Conservation (phyloP, 495 filamentous ascomycete genomes). For the Hapsidospora chrysogenum region DNA sequence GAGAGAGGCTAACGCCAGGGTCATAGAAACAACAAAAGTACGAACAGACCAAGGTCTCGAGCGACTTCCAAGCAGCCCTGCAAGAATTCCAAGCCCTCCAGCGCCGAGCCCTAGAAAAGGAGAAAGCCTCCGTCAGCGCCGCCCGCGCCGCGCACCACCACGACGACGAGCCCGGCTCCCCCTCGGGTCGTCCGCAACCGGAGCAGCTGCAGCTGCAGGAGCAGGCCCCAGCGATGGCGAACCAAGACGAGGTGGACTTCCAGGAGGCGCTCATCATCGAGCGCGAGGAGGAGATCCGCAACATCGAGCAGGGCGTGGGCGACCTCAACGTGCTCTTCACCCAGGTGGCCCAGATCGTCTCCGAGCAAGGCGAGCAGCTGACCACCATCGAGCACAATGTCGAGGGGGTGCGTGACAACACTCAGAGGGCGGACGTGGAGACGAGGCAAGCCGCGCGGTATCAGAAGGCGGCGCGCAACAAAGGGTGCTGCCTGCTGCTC, state of each 20-base stretch:
- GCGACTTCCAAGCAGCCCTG: conserved; percentile 75
- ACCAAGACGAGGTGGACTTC: conserved; percentile 94
- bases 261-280: conserved; percentile 91
- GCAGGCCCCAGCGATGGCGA: conserved; percentile 63
- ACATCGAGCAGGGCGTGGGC: conserved; percentile 89
- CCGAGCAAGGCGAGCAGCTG: conserved; percentile 78
- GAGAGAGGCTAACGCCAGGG: conserved; percentile 6
- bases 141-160: conserved; percentile 48
- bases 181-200: conserved; percentile 21
- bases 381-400: conserved; percentile 85
- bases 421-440: conserved; percentile 71
- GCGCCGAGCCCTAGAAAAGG: conserved; percentile 76
- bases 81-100: conserved; percentile 84
- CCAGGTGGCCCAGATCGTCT: conserved; percentile 91
- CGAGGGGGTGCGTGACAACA: conserved; percentile 59
- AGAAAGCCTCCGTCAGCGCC: conserved; percentile 69
- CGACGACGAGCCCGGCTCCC: conserved; percentile 11
- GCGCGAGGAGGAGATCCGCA: conserved; percentile 87
- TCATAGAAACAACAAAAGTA: conserved; percentile 53
- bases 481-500: conserved; percentile 83
- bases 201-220: conserved; percentile 54
- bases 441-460: conserved; percentile 67
- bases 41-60: conserved; percentile 83
- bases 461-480: conserved; percentile 84
- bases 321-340: conserved; percentile 94